Evolutionary conservation across 177 flowering plant species (phyloP), one percentile per base, ranked within the genome.

Genomic region (Telopea speciosissima): DNA sequence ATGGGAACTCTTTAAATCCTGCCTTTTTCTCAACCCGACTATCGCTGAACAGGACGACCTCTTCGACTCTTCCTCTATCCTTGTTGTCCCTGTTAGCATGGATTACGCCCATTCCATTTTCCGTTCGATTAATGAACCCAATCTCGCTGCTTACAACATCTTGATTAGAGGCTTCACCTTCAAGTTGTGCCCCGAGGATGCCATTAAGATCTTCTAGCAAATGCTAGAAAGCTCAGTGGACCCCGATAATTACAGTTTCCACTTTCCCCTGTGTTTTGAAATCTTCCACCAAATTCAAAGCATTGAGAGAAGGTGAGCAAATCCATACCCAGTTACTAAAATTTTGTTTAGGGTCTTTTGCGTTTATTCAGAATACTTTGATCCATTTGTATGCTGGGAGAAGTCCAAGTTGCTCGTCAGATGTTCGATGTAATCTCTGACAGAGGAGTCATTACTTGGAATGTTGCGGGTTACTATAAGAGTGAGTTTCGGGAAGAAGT

Each of bases 391-490:
- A 88, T 77, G 85, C 78, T 49, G 87, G 85, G 1, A 14, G 73
- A 68, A 24, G n/a, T 80, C 22, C 76, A 40, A 0, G 68, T 68
- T 63, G 87, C 86, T 0, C 85, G 89, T 7, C 52, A 62, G 6
- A 70, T 88, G 79, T 87, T 88, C 40, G 90, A 84, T 77, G 80
- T 62, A 79, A 81, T 84, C 81, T 4, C 79, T 11, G 79, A 77
- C 0, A 85, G 82, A 70, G 74, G 61, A 36, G 63, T 78, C 25
- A 17, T 79, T 24, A 64, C 85, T 17, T 85, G 90, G 88, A 85
- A 81, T 65, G 76, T 88, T 70, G 70, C 86, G 0, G 88, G 86
- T 42, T 83, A 82, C 67, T 61, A 4, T 28, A 79, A 74, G 75
- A 76, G 49, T 63, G 84, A 81, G 11, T 24, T 59, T 42, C 81